Evolutionary conservation across 306 rosid species (phyloP), one percentile per base, ranked within the genome.

Genomic region (Quercus variabilis): DNA sequence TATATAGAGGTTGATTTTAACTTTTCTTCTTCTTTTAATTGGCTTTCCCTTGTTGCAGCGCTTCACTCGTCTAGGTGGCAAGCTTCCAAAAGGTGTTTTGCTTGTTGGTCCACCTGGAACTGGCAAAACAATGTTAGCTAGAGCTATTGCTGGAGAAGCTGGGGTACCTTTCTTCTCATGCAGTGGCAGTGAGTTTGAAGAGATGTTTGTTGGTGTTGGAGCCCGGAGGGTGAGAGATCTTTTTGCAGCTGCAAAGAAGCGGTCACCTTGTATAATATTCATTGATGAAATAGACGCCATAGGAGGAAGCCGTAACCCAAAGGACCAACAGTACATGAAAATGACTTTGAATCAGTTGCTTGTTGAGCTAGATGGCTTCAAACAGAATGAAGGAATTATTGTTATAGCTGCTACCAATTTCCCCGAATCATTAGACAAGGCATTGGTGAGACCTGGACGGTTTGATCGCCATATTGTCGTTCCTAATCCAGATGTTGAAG

Each of bases 71-170:
- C 90, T 95, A 20, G 99, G 99, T 30, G 99, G 99, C 35, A 93
- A 91, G 88, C 94, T 95, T 35, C 97, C 98, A 11, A 91, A 95
- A 88, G 99, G 99, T 82, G 93, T 93, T 78, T 86, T 95, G 83
- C 99, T 95, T 72, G 93, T 93, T 83, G 99, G 99, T 69, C 97
- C 96, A 21, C 96, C 99, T 64, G 99, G 99, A 41, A 95, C 97
- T 19, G 98, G 98, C 20, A 95, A 93, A 85, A 95, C 99, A 41
- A 93, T 95, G 99, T 69, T 95, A 86, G 99, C 98, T 55, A 88
- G 94, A 87, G 97, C 99, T 54, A 90, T 95, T 75, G 99, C 99
- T 75, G 98, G 98, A 74, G 99, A 95, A 90, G 98, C 97, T 43
- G 96, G 92, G 77, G 98, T 95, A 55, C 99, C 99, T 25, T 91